Percentiles rank a stretch among this genome's conserved stretches.
These are phyloP conservation scores for Claviceps spartinae DNA, from an alignment of 2,329 filamentous ascomycete species.

Conservation along the genomic window DNA sequence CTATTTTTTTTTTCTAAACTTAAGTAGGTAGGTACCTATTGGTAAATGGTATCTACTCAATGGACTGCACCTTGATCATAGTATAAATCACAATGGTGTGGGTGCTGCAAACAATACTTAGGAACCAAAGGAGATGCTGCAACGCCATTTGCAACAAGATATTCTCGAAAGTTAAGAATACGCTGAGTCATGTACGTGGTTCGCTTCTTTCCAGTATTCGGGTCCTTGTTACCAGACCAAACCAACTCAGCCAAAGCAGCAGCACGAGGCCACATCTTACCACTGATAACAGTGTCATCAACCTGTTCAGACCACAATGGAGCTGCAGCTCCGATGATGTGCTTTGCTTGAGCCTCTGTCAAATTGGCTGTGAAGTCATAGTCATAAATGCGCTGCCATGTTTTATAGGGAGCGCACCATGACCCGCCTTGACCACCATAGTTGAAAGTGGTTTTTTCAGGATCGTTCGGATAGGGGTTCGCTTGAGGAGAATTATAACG, in stretches of 20 bases:
- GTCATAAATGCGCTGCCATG: conserved; percentile 46
- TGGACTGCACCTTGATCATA: conserved; percentile 26
- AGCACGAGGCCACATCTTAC: conserved; percentile 41
- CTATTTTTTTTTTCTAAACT: too few relatives aligned
- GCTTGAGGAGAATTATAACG: conserved; percentile 36
- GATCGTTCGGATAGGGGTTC: conserved; percentile 29
- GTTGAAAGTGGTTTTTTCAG: conserved; percentile 32
- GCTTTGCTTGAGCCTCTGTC: conserved; percentile 29
- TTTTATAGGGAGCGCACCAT: conserved; percentile 47
- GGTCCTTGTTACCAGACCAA: conserved; percentile 41
- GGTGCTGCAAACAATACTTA: conserved; percentile 44
- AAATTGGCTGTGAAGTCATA: conserved; percentile 40
- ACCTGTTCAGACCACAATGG: conserved; percentile 42
- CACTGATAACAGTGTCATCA: conserved; percentile 35
- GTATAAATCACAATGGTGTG: conserved; percentile 42
- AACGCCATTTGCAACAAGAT: conserved; percentile 40
- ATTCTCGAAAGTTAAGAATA: conserved; percentile 46
- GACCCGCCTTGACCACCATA: conserved; percentile 38
- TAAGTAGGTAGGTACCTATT: too few relatives aligned
- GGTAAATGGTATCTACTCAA: too few relatives aligned
- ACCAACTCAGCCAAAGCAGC: conserved; percentile 41
- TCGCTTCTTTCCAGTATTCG: conserved; percentile 29
- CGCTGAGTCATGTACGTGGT: conserved; percentile 28
- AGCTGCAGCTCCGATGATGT: conserved; percentile 36
- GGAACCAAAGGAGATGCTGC: conserved; percentile 36